Evolutionary conservation across 2,329 filamentous ascomycete genomes (phyloP), one percentile per base, ranked within the genome.

Genomic region (Alternaria conjuncta): DNA sequence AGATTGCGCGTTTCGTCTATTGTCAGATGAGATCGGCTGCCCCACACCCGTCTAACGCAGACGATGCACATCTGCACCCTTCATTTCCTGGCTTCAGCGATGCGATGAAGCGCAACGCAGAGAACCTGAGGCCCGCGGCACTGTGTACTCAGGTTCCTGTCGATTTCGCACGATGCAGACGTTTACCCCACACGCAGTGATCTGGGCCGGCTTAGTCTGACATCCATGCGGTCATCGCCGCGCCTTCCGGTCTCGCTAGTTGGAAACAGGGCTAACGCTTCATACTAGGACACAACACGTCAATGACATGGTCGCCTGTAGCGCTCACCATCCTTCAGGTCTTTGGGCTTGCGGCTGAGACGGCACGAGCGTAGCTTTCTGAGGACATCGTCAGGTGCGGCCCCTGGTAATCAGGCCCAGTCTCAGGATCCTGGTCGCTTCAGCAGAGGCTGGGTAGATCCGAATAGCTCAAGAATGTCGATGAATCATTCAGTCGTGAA

Each of bases 231-330:
- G 63, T 66, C 65, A 64, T 65, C 25, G 60, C 55, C 46, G 57
- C 53, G 49, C 30, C 18, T 59, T 53, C 61, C 60, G 61, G 41
- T 4, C 36, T 45, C 61, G 55, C 56, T 64, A 57, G 51, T 51
- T 53, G 36, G 32, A 58, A 65, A 55, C 36, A 51, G 47, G 43
- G 50, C 65, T 73, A 65, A 71, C 58, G 56, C 56, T 26, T 46
- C 46, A 57, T 43, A 13, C 21, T 57, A 77, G 75, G 70, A 15
- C 75, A 78, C 66, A 75, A 77, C 55, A 71, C 70, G 49, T 75
- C 75, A 70, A 76, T 76, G 73, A 75, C 69, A 51, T 78, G 74
- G 71, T 60, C 68, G 25, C 72, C 75, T 6, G 68, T 76, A 43
- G 68, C 73, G 32, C 71, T 78, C 10, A 71, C 71, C 6, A 66